Base-by-base conservation (phyloP, 2,329 filamentous ascomycete species). In the Diaporthe ilicicola region DNA sequence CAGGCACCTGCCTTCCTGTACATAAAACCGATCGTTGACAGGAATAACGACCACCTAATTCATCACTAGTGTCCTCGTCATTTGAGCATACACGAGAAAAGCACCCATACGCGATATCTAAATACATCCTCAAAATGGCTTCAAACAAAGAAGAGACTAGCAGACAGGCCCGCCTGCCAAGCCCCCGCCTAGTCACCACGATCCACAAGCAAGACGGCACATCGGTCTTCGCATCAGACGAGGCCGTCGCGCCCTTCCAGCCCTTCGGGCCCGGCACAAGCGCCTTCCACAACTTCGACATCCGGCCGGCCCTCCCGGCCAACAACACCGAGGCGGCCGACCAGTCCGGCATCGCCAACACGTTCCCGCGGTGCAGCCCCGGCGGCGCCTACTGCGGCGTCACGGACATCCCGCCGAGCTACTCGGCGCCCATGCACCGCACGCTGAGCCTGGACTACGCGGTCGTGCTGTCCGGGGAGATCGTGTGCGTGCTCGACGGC, bases 371-470 rank as follows among this genome's bases (percentile, higher is more conserved):
- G 27, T 81, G 79, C n/a, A 76, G 80, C 6, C 79, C 79, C 0
- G 44, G 70, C 4, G 83, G 83, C 10, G 74, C 79, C n/a, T 70
- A 79, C 22, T 82, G 83, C 73, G 76, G 77, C 68, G 70, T 82
- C 44, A 75, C 75, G 1, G 75, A 82, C 73, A 76, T 81, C 59
- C 75, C 77, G 22, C 78, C 79, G 3, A 74, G 73, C 0, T 74
- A 67, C 17, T 74, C 70, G 56, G 77, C 76, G 9, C 82, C 82
- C 1, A 82, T 84, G 79, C 83, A 84, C 72, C 81, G 83, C 15
- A 84, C 83, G 1, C 62, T 78, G 42, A 84, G 78, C 59, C 72
- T 83, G 10, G 83, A 85, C 73, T 85, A 84, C 67, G 76, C 74
- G 19, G 75, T 81, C 37, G 77, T 86, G 19, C 19, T 85, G 9